These are phyloP conservation scores for Fusarium concolor DNA, from an alignment of 2,329 filamentous ascomycete genomes.

Conservation along the genomic window DNA sequence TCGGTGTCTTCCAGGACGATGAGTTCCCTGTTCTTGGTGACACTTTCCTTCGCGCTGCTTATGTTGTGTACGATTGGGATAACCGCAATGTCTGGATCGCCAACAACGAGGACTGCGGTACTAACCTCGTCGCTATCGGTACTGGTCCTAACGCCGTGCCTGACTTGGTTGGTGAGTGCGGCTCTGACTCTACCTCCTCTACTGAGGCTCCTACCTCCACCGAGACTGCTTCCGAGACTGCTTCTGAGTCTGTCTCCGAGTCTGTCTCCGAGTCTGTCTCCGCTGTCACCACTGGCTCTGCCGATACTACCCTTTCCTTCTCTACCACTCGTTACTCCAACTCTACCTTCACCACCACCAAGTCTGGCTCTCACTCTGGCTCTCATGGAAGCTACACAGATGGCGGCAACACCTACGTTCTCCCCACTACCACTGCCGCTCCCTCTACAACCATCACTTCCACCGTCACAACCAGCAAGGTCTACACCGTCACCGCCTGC, in stretches of 20 bases:
- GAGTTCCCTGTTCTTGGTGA: slow-evolving; percentile 57
- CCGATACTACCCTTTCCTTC: slow-evolving; percentile 23
- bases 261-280: neutral
- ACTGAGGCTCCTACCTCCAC: slow-evolving; percentile 32
- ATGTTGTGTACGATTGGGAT: slow-evolving; percentile 58
- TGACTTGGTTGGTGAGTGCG: slow-evolving; percentile 48
- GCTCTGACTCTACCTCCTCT: slow-evolving; percentile 29
- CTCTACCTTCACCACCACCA: slow-evolving; percentile 26
- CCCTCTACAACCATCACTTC: slow-evolving; percentile 43
- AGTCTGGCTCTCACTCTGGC: neutral
- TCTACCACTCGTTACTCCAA: slow-evolving; percentile 35
- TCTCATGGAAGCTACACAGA: neutral
- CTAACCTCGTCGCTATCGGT: slow-evolving; percentile 53
- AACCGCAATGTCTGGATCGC: slow-evolving; percentile 55
- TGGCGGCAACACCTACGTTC: slow-evolving; percentile 2
- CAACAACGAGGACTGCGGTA: slow-evolving; percentile 54
- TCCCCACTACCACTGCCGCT: slow-evolving; percentile 23
- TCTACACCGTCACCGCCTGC: slow-evolving; percentile 51
- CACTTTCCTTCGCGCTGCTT: slow-evolving; percentile 59
- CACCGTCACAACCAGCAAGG: slow-evolving; percentile 45
- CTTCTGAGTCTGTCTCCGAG: too few relatives aligned
- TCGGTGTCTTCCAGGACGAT: slow-evolving; percentile 60
- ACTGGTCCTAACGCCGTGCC: slow-evolving; percentile 55
- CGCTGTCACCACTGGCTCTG: slow-evolving; percentile 9
- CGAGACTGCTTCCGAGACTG: slow-evolving; percentile 14